A percentile compares a stretch with the other conserved stretches of the same genome.
These are phyloP conservation scores for Auriscalpium orientale DNA, from an alignment of 768 basidiomycete species.

Conservation along the genomic window DNA sequence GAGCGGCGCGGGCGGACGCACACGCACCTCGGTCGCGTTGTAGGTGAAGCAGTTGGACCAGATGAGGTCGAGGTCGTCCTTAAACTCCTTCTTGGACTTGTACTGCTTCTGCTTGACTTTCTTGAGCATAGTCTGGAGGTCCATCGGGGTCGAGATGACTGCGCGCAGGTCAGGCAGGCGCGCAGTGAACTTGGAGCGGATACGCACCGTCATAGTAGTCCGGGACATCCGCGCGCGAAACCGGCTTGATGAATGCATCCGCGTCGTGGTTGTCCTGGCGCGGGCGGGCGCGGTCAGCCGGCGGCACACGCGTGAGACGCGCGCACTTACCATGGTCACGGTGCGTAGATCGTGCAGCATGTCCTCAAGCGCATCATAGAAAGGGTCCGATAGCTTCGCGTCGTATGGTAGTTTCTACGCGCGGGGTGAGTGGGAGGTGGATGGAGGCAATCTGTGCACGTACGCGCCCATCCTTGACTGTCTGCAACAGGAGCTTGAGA, in stretches of 20 bases:
- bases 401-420: constrained; percentile 43
- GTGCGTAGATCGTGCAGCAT: constrained; percentile 79
- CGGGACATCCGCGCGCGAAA: constrained; percentile 81
- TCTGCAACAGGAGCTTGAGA: constrained; percentile 72
- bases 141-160: constrained; percentile 97
- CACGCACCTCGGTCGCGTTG: constrained; percentile 80
- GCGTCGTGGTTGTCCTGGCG: constrained; percentile 79
- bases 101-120: constrained; percentile 90
- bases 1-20: not conserved
- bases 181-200: not conserved
- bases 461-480: constrained; percentile 86
- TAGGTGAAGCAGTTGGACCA: constrained; percentile 95
- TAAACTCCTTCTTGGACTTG: constrained; percentile 91
- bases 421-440: constrained; percentile 16
- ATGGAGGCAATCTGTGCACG: constrained; percentile 27
- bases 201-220: constrained; percentile 87
- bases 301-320: constrained; percentile 23
- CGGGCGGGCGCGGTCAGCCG: constrained; percentile 14
- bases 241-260: constrained; percentile 89
- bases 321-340: constrained; percentile 51
- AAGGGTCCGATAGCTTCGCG: constrained; percentile 73
- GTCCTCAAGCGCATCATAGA: constrained; percentile 91
- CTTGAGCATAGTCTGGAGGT: constrained; percentile 85
- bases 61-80: constrained; percentile 89
- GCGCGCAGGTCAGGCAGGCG: constrained; percentile 1